Percentiles rank a stretch among this genome's conserved stretches.
These are phyloP conservation scores for Leptomonas seymouri DNA, from an alignment of 208 protist genomes.

Conservation along the genomic window DNA sequence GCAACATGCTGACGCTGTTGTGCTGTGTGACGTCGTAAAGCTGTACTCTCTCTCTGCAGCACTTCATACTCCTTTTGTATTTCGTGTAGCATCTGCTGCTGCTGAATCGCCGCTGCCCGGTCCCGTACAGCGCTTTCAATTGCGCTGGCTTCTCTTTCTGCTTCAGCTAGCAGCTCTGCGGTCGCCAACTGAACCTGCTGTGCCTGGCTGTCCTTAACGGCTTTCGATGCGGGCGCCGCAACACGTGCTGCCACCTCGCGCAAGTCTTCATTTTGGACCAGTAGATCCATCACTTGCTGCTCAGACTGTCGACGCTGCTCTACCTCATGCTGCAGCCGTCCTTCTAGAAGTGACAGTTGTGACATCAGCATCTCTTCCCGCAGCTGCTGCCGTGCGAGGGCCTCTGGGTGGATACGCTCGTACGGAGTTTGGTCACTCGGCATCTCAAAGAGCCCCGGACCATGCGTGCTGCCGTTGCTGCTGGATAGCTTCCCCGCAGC, in stretches of 20 bases:
- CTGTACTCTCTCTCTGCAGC: constrained; percentile 8
- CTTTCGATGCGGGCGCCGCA: neutral
- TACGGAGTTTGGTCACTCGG: neutral
- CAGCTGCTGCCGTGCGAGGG: constrained; percentile 24
- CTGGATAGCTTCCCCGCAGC: neutral
- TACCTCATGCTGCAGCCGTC: constrained; percentile 7
- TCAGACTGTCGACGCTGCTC: constrained; percentile 13
- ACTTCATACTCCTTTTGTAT: neutral
- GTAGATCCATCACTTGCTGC: constrained; percentile 3
- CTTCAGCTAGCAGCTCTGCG: too few relatives aligned
- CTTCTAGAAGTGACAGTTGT: constrained; percentile 11
- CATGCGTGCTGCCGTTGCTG: neutral
- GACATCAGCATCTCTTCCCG: constrained; percentile 23
- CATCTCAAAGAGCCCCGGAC: neutral
- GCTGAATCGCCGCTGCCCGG: neutral
- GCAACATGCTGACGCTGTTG: neutral
- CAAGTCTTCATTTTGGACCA: constrained; percentile 11
- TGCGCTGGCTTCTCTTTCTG: neutral
- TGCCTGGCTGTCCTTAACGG: too few relatives aligned
- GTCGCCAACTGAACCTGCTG: too few relatives aligned
- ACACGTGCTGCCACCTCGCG: neutral
- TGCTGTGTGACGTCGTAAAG: neutral
- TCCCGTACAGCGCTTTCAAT: neutral
- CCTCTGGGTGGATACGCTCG: constrained; percentile 15
- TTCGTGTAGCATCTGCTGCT: constrained; percentile 4